phyloP scores from a whole-genome alignment of 75 land plant genomes.

The Sequoia sempervirens region DNA sequence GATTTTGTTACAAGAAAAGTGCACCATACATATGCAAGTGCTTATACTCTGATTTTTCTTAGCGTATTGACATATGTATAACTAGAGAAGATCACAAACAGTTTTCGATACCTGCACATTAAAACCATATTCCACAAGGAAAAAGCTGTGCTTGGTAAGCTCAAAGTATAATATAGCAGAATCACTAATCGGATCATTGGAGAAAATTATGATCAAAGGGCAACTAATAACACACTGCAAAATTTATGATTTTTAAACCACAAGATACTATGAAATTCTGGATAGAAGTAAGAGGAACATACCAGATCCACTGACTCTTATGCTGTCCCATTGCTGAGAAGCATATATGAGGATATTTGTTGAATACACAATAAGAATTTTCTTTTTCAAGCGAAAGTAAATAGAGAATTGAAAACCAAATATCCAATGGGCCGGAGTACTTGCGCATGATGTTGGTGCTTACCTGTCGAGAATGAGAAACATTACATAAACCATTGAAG shows the following conservation, averaged over 20 bases:
- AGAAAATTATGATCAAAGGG: neutral
- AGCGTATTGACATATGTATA: conserved; percentile 28
- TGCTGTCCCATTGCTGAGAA: conserved; percentile 32
- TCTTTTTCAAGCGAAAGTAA: conserved; percentile 9
- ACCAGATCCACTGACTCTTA: conserved; percentile 38
- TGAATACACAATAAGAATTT: conserved; percentile 16
- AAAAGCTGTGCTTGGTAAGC: neutral
- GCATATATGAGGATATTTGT: conserved; percentile 20
- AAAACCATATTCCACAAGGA: neutral
- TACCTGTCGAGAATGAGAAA: conserved; percentile 11
- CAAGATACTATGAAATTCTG: neutral
- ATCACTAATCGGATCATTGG: neutral
- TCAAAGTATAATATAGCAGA: neutral
- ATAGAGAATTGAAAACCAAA: conserved; percentile 17
- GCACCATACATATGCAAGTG: conserved; percentile 1
- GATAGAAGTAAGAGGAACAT: conserved; percentile 6
- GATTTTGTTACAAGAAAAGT: neutral
- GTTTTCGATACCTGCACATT: conserved; percentile 24
- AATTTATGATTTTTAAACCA: neutral
- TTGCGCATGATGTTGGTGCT: conserved; percentile 34
- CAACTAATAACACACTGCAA: neutral
- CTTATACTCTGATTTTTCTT: conserved; percentile 13
- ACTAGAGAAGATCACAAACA: conserved; percentile 34
- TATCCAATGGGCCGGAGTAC: conserved; percentile 24
- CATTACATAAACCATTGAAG: neutral